Percentiles rank a stretch among this genome's conserved stretches.
These are phyloP conservation scores for Exophiala spinifera DNA, from an alignment of 2,329 filamentous ascomycete genomes.

Conservation along the genomic window DNA sequence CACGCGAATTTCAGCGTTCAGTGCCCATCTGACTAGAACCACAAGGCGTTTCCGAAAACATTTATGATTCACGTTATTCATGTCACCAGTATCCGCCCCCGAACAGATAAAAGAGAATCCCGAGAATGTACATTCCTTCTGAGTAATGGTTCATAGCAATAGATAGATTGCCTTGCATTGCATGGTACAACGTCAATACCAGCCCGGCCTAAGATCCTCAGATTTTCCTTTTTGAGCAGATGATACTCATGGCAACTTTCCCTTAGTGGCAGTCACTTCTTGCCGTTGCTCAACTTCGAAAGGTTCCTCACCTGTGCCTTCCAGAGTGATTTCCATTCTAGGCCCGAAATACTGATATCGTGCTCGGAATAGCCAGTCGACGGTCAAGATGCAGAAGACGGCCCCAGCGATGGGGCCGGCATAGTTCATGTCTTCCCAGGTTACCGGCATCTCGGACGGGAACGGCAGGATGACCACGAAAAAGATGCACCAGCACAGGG, in stretches of 20 bases:
- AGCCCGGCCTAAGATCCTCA: no score
- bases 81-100: no score
- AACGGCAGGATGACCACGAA: slow-evolving; percentile 35
- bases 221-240: no score
- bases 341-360: slow-evolving; percentile 11
- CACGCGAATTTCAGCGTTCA: no score
- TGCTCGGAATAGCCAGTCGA: slow-evolving; percentile 2
- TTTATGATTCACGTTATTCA: no score
- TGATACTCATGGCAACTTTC: neutral
- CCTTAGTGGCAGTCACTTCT: neutral
- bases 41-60: no score
- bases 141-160: no score
- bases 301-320: neutral
- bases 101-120: no score
- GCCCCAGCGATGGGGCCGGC: slow-evolving; percentile 2
- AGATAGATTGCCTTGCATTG: no score
- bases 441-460: slow-evolving; percentile 32
- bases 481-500: slow-evolving; percentile 32
- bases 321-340: neutral
- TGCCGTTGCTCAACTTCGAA: neutral
- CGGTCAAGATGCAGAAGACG: slow-evolving; percentile 4
- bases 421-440: slow-evolving; percentile 34
- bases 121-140: no score
- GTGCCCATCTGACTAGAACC: no score
- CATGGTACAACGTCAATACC: no score